Evolutionary conservation across 768 basidiomycete species (phyloP).

Genomic region (Coprinopsis marcescibilis): DNA sequence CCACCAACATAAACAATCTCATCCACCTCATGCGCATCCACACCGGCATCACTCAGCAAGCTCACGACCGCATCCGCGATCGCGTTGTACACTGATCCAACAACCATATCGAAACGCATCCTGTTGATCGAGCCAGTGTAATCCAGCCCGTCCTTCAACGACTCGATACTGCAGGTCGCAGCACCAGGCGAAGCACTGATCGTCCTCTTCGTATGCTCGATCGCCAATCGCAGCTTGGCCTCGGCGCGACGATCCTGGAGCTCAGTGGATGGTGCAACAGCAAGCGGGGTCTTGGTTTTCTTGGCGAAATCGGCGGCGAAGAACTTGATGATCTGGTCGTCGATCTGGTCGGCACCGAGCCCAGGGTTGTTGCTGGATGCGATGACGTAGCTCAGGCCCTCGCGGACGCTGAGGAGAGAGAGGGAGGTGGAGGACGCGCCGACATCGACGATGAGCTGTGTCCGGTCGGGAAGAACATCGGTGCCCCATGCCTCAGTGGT

Average conservation of each 20-base stretch:
- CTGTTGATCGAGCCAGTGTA: conserved; percentile 57
- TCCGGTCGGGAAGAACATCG: conserved; percentile 56
- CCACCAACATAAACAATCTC: conserved; percentile 81
- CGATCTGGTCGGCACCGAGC: conserved; percentile 68
- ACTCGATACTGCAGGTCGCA: conserved; percentile 89
- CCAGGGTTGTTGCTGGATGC: conserved; percentile 42
- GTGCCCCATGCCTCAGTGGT: conserved; percentile 38
- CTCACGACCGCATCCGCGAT: conserved; percentile 46
- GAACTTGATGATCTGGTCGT: conserved; percentile 79
- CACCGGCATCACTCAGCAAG: conserved; percentile 43
- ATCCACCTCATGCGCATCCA: conserved; percentile 66
- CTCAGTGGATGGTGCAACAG: conserved; percentile 54
- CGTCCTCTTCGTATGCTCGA: conserved; percentile 93
- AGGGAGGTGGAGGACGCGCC: conserved; percentile 70
- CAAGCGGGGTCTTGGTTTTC: conserved; percentile 78
- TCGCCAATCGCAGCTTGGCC: conserved; percentile 87
- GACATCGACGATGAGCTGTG: conserved; percentile 75
- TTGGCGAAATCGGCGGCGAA: conserved; percentile 96
- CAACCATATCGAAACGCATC: conserved; percentile 60
- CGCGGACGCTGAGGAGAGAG: conserved; percentile 65
- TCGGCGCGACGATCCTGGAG: conserved; percentile 74
- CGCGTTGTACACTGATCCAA: conserved; percentile 51
- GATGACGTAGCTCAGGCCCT: conserved; percentile 66
- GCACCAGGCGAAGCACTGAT: conserved; percentile 82
- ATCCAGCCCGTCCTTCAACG: conserved; percentile 89